A percentile compares a stretch with the other conserved stretches of the same genome.
phyloP scores from a whole-genome alignment of 352 stramenopile genomes.

The Pythium pyrilobum region DNA sequence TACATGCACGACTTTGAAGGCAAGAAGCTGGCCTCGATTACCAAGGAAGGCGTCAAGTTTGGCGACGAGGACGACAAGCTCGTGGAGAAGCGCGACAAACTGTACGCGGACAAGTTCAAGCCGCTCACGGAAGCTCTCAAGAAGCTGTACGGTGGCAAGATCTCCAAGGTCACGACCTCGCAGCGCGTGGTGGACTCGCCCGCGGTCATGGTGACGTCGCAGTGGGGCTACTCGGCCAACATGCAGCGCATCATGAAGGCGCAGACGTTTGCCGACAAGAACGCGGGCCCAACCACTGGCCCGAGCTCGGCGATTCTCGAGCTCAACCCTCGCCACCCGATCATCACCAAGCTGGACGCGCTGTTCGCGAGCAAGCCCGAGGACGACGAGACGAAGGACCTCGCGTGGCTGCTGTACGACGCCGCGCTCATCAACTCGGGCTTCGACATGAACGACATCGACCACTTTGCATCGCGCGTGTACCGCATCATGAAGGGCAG shows the following conservation, averaged over 20 bases:
- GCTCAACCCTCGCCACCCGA: conserved; percentile 98
- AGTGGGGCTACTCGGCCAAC: conserved; percentile 98
- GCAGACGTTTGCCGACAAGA: conserved; percentile 92
- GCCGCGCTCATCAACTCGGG: conserved; percentile 96
- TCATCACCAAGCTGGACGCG: conserved; percentile 95
- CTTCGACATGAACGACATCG: conserved; percentile 93
- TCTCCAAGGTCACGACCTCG: conserved; percentile 95
- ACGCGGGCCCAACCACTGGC: conserved; percentile 22
- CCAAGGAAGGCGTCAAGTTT: conserved; percentile 98
- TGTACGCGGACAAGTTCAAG: conserved; percentile 97
- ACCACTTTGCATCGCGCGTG: conserved; percentile 92
- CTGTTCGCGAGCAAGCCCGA: conserved; percentile 58
- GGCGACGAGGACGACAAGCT: conserved; percentile 97
- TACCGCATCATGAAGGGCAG: conserved; percentile 92
- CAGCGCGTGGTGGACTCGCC: conserved; percentile 92
- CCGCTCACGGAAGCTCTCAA: conserved; percentile 95
- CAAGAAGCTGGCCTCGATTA: conserved; percentile 96
- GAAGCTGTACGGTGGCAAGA: conserved; percentile 92
- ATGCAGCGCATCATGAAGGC: conserved; percentile 99
- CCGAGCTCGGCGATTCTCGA: conserved; percentile 93
- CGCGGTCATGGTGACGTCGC: conserved; percentile 94
- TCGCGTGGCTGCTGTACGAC: conserved; percentile 97
- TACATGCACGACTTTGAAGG: conserved; percentile 93
- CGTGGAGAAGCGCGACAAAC: conserved; percentile 91
- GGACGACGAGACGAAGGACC: conserved; percentile 87